Percentiles rank a stretch among this genome's conserved stretches.
These are phyloP conservation scores for Gliomastix tumulicola DNA, from an alignment of 2,329 filamentous ascomycete species.

Conservation along the genomic window DNA sequence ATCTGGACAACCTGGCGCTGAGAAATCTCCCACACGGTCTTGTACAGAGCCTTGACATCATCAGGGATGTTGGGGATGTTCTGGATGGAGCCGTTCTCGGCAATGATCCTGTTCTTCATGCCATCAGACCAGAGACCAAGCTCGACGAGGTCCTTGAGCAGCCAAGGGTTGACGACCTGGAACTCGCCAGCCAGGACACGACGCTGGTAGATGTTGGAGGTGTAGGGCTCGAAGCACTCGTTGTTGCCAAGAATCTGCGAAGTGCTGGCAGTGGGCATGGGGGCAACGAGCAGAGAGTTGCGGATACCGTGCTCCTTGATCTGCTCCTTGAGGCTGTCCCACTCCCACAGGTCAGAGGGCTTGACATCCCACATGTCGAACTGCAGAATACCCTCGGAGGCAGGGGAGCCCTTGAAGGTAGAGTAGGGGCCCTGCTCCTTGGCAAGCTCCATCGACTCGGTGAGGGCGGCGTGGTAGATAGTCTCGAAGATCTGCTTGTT, in stretches of 20 bases:
- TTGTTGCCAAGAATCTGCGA: constrained; percentile 99
- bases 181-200: constrained; percentile 97
- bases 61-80: constrained; percentile 94
- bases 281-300: constrained; percentile 91
- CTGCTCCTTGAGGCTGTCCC: constrained; percentile 79
- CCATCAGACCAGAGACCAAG: constrained; percentile 97
- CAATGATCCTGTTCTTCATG: constrained; percentile 99
- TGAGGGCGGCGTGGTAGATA: constrained; percentile 93
- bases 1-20: constrained; percentile 95
- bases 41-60: constrained; percentile 95
- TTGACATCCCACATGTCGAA: constrained; percentile 98
- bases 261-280: constrained; percentile 96
- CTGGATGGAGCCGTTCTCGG: constrained; percentile 91
- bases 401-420: constrained; percentile 87
- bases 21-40: constrained; percentile 99
- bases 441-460: constrained; percentile 80
- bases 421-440: constrained; percentile 78
- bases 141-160: constrained; percentile 96
- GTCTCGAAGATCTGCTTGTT: constrained; percentile 99
- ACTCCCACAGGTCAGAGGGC: constrained; percentile 94
- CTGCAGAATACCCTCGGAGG: constrained; percentile 92
- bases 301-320: constrained; percentile 90
- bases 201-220: constrained; percentile 98
- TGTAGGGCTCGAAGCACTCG: constrained; percentile 99
- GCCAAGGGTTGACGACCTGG: constrained; percentile 98